Conservation (phyloP, 1,139 yeast species). For the Kluyveromyces sp. region DNA sequence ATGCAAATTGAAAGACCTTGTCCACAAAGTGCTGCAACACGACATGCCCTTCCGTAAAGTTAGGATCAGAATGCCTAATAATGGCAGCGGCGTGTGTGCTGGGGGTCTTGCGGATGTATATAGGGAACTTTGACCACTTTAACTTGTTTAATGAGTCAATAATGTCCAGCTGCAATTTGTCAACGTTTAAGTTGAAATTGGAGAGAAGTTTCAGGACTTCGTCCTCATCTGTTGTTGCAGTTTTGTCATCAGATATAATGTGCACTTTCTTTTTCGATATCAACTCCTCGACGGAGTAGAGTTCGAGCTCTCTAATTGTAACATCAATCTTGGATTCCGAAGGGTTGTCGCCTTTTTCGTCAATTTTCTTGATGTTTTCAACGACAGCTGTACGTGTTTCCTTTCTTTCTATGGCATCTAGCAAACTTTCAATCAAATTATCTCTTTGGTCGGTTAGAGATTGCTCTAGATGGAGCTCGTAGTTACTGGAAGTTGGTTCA, state of each 20-base stretch:
- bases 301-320: conserved; percentile 25
- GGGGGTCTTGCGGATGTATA: conserved; percentile 55
- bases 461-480: conserved; percentile 17
- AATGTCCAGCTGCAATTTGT: conserved; percentile 40
- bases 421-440: conserved; percentile 44
- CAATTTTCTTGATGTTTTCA: conserved; percentile 8
- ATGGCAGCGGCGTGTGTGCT: conserved; percentile 79
- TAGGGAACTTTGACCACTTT: conserved; percentile 63
- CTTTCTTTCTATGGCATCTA: conserved; percentile 40
- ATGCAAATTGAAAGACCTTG: conserved; percentile 24
- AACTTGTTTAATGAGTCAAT: conserved; percentile 50
- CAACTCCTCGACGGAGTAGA: conserved; percentile 11
- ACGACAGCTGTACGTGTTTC: conserved; percentile 16
- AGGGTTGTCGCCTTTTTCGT: not conserved
- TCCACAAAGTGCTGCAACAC: conserved; percentile 61
- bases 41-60: conserved; percentile 57
- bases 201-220: conserved; percentile 19
- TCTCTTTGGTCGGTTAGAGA: conserved; percentile 28
- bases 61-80: conserved; percentile 47
- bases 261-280: conserved; percentile 8
- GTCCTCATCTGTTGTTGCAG: not conserved
- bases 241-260: not conserved
- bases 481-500: conserved; percentile 7
- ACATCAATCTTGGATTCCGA: conserved; percentile 4
- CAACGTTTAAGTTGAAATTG: conserved; percentile 12